Evolutionary conservation across 495 filamentous ascomycete species (phyloP).

Genomic region (Physcia stellaris): DNA sequence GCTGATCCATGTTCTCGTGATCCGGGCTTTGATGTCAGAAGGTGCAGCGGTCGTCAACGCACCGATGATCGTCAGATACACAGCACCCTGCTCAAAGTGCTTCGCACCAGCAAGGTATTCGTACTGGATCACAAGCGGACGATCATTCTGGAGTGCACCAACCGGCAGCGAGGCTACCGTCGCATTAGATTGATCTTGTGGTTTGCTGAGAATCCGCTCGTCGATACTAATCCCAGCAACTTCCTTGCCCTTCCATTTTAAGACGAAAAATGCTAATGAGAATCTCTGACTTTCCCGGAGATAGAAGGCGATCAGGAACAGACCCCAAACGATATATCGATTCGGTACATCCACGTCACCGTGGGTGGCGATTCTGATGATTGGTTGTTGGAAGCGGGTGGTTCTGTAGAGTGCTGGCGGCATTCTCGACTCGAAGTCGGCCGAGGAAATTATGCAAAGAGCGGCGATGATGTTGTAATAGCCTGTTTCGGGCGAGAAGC

Average conservation of each 20-base stretch:
- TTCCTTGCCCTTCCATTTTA: neutral
- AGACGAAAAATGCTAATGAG: neutral
- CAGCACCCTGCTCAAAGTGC: conserved; percentile 48
- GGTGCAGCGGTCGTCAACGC: neutral
- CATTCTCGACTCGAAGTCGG: neutral
- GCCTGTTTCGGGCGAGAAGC: neutral
- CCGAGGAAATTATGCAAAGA: neutral
- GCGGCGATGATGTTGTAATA: neutral
- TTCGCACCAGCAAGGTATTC: conserved; percentile 40
- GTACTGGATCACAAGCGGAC: no score
- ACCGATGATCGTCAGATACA: conserved; percentile 18
- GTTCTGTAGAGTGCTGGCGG: neutral
- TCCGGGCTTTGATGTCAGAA: neutral
- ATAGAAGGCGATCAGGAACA: conserved; percentile 2
- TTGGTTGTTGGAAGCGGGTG: neutral
- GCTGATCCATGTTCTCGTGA: neutral
- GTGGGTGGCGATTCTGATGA: neutral
- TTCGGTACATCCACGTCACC: neutral
- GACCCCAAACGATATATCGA: neutral
- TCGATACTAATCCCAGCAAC: conserved; percentile 1
- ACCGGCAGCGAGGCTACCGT: neutral
- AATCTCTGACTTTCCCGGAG: neutral
- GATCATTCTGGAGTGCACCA: neutral
- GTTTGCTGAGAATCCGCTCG: neutral
- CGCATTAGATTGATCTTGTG: neutral